Evolutionary conservation across 331 rosid species (phyloP).

Genomic region (Arachis monticola): DNA sequence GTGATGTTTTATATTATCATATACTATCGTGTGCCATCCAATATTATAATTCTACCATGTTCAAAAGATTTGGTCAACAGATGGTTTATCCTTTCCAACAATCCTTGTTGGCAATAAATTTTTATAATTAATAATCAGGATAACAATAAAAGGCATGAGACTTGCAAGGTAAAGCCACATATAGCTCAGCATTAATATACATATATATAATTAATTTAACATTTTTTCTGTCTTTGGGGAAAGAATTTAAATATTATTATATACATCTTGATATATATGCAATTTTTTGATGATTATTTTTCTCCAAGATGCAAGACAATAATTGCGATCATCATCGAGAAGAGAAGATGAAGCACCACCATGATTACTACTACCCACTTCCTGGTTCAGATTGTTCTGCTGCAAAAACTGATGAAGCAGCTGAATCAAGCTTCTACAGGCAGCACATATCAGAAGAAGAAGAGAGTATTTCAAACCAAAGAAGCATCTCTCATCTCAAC

Average conservation of each 20-base stretch:
- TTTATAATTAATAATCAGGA: neutral
- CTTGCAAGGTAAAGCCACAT: neutral
- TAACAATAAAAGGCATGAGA: neutral
- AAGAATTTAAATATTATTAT: slow-evolving; percentile 2
- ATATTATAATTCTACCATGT: neutral
- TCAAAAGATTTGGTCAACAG: neutral
- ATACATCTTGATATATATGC: neutral
- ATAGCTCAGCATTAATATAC: neutral
- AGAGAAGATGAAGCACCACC: slow-evolving; percentile 33
- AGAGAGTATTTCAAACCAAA: slow-evolving; percentile 18
- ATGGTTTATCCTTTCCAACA: neutral
- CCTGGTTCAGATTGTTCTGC: slow-evolving; percentile 49
- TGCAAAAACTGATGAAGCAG: slow-evolving; percentile 27
- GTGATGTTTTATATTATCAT: neutral
- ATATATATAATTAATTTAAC: neutral
- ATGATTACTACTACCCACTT: slow-evolving; percentile 52
- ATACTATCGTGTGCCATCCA: neutral
- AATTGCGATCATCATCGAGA: slow-evolving; percentile 19
- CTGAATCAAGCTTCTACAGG: slow-evolving; percentile 11
- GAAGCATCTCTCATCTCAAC: slow-evolving; percentile 50
- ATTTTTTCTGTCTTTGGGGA: neutral
- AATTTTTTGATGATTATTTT: slow-evolving; percentile 10
- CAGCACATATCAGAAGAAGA: neutral
- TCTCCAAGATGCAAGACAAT: slow-evolving; percentile 30
- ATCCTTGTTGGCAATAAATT: neutral